phyloP scores from a whole-genome alignment of 2,329 filamentous ascomycete genomes.

The Penicillium sp. region DNA sequence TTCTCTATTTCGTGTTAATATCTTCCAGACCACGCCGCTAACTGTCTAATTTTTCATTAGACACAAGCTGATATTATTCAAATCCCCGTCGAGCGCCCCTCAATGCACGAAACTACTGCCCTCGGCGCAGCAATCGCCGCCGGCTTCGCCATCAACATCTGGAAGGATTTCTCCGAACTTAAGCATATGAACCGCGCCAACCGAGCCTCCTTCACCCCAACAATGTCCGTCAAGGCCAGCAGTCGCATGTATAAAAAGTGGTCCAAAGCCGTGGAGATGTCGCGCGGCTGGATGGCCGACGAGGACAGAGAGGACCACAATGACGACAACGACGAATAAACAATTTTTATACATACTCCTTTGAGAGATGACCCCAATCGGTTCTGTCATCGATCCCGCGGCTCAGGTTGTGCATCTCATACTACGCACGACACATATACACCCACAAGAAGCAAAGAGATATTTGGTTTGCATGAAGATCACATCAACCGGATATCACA shows the following conservation, averaged over 20 bases:
- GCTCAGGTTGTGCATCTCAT: not conserved
- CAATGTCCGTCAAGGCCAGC: slow-evolving; percentile 59
- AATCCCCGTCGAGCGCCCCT: slow-evolving; percentile 78
- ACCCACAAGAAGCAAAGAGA: not conserved
- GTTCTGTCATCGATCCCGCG: not conserved
- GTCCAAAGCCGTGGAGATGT: slow-evolving; percentile 77
- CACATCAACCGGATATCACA: slow-evolving; percentile 5
- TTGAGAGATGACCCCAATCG: not conserved
- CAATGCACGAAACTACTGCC: slow-evolving; percentile 88
- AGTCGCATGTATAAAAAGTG: slow-evolving; percentile 66
- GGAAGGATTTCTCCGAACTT: slow-evolving; percentile 72
- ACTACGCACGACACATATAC: not conserved
- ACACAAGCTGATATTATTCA: slow-evolving; percentile 83
- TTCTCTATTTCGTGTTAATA: slow-evolving; percentile 27
- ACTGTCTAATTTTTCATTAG: slow-evolving; percentile 1
- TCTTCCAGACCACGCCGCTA: slow-evolving; percentile 44
- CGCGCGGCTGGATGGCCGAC: slow-evolving; percentile 61
- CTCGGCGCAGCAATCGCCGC: slow-evolving; percentile 86
- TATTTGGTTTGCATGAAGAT: not conserved
- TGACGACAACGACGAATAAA: slow-evolving; percentile 25
- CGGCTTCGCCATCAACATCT: slow-evolving; percentile 75
- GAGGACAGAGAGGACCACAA: slow-evolving; percentile 27
- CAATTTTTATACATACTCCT: slow-evolving; percentile 10
- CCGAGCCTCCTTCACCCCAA: slow-evolving; percentile 67
- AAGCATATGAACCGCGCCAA: slow-evolving; percentile 69